Percentiles rank a stretch among this genome's conserved stretches.
Evolutionary conservation across 176 grass and related monocot species (phyloP).

Genomic region (Triticum urartu): DNA sequence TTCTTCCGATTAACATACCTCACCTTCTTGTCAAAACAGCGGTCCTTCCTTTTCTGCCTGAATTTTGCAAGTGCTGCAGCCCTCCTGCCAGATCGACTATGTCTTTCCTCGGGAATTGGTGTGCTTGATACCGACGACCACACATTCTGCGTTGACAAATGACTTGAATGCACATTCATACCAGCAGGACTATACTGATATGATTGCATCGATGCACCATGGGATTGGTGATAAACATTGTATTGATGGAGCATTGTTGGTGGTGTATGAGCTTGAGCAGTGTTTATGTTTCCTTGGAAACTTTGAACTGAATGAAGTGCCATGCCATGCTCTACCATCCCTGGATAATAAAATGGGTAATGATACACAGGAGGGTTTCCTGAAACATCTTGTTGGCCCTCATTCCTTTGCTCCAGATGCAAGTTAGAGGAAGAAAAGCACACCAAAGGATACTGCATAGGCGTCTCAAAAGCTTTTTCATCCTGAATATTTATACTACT

Average conservation of each 20-base stretch:
- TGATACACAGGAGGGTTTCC: conserved; percentile 51
- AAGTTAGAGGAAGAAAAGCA: conserved; percentile 61
- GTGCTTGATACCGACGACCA: conserved; percentile 51
- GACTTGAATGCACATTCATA: conserved; percentile 56
- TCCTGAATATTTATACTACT: conserved; percentile 32
- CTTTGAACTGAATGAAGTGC: conserved; percentile 46
- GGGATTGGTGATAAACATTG: conserved; percentile 56
- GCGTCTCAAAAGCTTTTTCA: conserved; percentile 39
- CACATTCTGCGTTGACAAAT: conserved; percentile 44
- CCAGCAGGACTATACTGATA: conserved; percentile 62
- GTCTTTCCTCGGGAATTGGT: conserved; percentile 47
- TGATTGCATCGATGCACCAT: conserved; percentile 50
- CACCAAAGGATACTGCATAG: conserved; percentile 44
- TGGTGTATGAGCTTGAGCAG: conserved; percentile 43
- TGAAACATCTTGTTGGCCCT: conserved; percentile 53
- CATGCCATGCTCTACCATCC: conserved; percentile 60
- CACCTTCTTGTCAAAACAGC: conserved; percentile 97
- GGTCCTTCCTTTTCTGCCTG: conserved; percentile 86
- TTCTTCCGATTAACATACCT: conserved; percentile 85
- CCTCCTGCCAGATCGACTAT: conserved; percentile 55
- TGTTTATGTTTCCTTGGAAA: conserved; percentile 65
- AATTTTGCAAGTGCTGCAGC: conserved; percentile 90
- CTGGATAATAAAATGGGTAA: conserved; percentile 78
- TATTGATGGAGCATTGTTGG: conserved; percentile 57
- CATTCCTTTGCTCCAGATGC: conserved; percentile 57